Percentiles rank a stretch among this genome's conserved stretches.
These are phyloP conservation scores for Euphorbia celastroides DNA, from an alignment of 441 rosid species.

Conservation along the genomic window DNA sequence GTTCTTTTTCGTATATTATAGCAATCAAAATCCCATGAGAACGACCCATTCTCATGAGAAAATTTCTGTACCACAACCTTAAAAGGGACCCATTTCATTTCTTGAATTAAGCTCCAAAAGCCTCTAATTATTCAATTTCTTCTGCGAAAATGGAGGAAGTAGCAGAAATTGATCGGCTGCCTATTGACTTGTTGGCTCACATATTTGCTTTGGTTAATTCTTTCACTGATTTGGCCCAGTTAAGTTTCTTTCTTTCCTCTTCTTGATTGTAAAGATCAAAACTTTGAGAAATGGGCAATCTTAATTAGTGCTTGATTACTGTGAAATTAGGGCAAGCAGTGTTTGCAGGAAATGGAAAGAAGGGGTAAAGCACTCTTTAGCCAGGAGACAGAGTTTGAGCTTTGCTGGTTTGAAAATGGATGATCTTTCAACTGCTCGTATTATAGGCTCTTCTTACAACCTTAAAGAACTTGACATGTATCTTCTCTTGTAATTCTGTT, in stretches of 20 bases:
- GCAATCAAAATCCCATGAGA: background rate
- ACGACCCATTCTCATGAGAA: background rate
- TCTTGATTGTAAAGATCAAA: background rate
- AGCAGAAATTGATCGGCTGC: conserved; percentile 69
- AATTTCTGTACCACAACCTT: background rate
- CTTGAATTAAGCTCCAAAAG: conserved; percentile 3
- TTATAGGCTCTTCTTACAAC: conserved; percentile 60
- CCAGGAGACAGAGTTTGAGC: conserved; percentile 54
- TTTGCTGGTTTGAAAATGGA: conserved; percentile 84
- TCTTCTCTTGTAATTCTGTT: background rate
- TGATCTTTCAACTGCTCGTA: conserved; percentile 65
- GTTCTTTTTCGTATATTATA: background rate
- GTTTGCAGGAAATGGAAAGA: conserved; percentile 83
- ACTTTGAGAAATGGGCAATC: conserved; percentile 8
- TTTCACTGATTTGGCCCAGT: conserved; percentile 85
- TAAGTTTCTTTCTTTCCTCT: conserved; percentile 13
- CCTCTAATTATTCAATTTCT: background rate
- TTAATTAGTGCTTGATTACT: background rate
- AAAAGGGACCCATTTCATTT: conserved; percentile 1
- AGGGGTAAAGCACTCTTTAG: conserved; percentile 73
- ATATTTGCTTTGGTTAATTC: conserved; percentile 54
- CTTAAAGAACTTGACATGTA: conserved; percentile 91
- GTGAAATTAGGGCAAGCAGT: conserved; percentile 55
- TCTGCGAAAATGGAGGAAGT: conserved; percentile 35
- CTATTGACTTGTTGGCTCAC: conserved; percentile 63